Evolutionary conservation across 2,329 filamentous ascomycete genomes (phyloP), one percentile per base, ranked within the genome.

Genomic region (Trichoderma guizhouense): DNA sequence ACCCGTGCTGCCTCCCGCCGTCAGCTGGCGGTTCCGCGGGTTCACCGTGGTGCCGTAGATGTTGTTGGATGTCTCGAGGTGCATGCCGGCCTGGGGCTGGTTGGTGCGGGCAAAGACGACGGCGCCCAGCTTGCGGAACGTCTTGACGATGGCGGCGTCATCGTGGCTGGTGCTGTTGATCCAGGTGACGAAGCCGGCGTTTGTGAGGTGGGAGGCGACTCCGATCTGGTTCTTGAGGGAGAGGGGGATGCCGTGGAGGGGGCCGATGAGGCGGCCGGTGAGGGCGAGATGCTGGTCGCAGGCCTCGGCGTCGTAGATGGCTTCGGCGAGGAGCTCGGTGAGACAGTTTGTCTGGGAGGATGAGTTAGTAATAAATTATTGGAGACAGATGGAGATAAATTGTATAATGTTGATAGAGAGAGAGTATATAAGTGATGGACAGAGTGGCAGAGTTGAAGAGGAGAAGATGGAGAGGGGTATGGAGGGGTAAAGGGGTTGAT

Each of bases 1-100:
- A 3, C 90, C 90, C 12, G 69, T 67, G 39, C 69, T 71, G n/a
- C 69, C 69, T 15, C 69, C 69, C 21, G 61, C 61, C 21, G 63
- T 68, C 32, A 71, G 34, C 34, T 71, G 62, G 9, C 69, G 51
- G 28, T 71, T 71, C 7, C 36, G 30, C n/a, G 62, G 62, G 24
- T 68, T 67, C 5, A 68, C 63, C 24, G 69, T 71, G 21, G 62
- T 66, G 26, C 69, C 69, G 15, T 68, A 71, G 51, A 71, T 66
- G 53, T 71, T 71, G 69, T 68, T 71, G 30, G 63, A 66, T 3
- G 69, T 71, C 61, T 71, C 69, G 7, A 71, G 69, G 28, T 66
- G 62, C 69, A 71, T 71, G 61, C 61, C 61, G 12, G 69, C 39
- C 21, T 67, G 62, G 11, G 69, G 69, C 69, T 58, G 61, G 32